These are phyloP conservation scores for Citropsis articulata DNA, from an alignment of 345 rosid species.

Conservation along the genomic window DNA sequence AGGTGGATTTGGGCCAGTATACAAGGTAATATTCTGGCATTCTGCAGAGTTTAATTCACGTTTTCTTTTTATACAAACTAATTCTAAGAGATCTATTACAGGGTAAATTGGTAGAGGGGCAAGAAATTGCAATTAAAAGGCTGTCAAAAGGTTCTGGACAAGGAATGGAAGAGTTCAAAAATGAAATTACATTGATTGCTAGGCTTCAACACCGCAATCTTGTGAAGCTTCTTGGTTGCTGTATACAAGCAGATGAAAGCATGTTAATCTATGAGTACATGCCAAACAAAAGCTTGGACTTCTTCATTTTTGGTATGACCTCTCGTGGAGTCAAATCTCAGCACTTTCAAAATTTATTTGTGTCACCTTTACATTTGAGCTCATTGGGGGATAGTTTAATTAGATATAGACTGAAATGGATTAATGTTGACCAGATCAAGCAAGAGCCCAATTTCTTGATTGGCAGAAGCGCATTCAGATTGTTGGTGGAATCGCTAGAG, in stretches of 20 bases:
- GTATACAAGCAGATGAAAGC: constrained; percentile 27
- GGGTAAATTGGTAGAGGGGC: constrained; percentile 29
- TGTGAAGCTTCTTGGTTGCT: constrained; percentile 35
- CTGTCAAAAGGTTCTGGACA: constrained; percentile 32
- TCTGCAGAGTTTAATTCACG: background rate
- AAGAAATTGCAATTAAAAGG: constrained; percentile 35
- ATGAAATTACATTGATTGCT: constrained; percentile 28
- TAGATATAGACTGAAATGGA: constrained; percentile 5
- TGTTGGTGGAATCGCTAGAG: constrained; percentile 42
- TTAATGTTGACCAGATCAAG: constrained; percentile 29
- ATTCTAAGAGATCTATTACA: constrained; percentile 6
- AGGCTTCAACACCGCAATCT: constrained; percentile 40
- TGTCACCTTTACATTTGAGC: background rate
- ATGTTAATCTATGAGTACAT: constrained; percentile 36
- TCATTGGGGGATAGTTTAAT: background rate
- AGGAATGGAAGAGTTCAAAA: constrained; percentile 35
- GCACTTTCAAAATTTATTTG: background rate
- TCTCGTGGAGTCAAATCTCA: background rate
- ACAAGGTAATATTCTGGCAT: constrained; percentile 27
- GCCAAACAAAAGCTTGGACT: constrained; percentile 37
- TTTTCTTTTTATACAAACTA: background rate
- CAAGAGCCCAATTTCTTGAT: constrained; percentile 24
- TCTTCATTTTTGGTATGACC: constrained; percentile 27
- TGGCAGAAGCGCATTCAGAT: constrained; percentile 38
- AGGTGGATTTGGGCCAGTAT: constrained; percentile 47